Percentiles rank a stretch among this genome's conserved stretches.
Evolutionary conservation across 2,329 filamentous ascomycete species (phyloP).

Genomic region (Monosporascus sp.): DNA sequence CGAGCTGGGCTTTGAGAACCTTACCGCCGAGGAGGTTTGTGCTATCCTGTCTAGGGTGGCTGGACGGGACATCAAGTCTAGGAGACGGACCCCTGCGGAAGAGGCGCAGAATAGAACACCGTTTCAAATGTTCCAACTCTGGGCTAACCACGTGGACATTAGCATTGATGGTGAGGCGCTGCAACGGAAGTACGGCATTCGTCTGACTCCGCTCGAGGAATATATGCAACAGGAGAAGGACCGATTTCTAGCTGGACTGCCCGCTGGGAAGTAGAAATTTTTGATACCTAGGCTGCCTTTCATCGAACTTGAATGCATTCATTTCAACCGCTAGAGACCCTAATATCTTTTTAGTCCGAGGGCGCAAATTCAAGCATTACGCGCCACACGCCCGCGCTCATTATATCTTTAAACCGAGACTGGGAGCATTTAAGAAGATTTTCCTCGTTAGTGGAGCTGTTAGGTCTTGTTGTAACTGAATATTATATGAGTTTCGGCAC

Average conservation of each 20-base stretch:
- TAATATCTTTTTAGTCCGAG: too few species aligned
- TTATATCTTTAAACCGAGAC: too few species aligned
- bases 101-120: background rate
- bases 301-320: too few species aligned
- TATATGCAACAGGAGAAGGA: background rate
- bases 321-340: too few species aligned
- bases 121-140: background rate
- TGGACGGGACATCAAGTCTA: background rate
- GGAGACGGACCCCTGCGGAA: background rate
- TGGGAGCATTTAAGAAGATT: too few species aligned
- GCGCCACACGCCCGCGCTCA: too few species aligned
- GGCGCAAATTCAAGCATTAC: too few species aligned
- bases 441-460: too few species aligned
- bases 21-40: background rate
- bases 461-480: too few species aligned
- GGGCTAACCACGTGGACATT: background rate
- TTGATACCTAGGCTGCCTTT: too few species aligned
- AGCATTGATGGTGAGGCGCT: background rate
- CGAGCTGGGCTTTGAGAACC: background rate
- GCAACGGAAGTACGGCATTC: background rate
- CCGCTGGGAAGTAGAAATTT: background rate
- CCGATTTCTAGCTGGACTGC: background rate
- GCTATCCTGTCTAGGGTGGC: background rate
- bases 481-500: too few species aligned
- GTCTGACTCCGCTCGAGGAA: background rate